Evolutionary conservation across 2,329 filamentous ascomycete species (phyloP).

Genomic region (Claviceps lovelessii): DNA sequence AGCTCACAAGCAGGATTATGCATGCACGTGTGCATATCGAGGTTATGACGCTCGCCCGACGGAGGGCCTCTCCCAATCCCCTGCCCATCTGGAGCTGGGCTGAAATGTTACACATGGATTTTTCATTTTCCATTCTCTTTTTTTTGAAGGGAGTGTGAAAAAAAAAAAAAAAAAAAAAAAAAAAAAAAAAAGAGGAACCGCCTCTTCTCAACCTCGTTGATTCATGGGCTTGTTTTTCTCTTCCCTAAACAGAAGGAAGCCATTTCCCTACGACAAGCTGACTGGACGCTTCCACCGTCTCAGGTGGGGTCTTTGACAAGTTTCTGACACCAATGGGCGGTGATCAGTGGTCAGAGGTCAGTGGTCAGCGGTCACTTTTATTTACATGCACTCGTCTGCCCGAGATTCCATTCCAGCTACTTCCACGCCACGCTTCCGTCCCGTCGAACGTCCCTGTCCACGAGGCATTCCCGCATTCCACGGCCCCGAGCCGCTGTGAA

Average conservation of each 20-base stretch:
- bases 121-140: not conserved
- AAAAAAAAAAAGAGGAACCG: too few species aligned
- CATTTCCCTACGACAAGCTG: not conserved
- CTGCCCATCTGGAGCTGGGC: not conserved
- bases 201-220: not conserved
- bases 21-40: not conserved
- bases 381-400: not conserved
- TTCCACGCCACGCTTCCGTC: not conserved
- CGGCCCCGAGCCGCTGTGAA: not conserved
- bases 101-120: not conserved
- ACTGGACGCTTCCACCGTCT: not conserved
- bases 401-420: not conserved
- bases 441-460: not conserved
- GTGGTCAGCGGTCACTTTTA: not conserved
- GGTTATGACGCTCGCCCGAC: not conserved
- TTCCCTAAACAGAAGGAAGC: not conserved
- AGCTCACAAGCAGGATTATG: not conserved
- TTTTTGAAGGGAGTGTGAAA: not conserved
- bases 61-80: not conserved
- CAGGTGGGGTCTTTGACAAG: not conserved
- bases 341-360: too few species aligned
- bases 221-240: not conserved
- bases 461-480: conserved; percentile 2
- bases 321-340: not conserved
- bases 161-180: too few species aligned